A percentile compares a stretch with the other conserved stretches of the same genome.
phyloP scores from a whole-genome alignment of 139 green algal species.

The Ettlia oleoabundans region DNA sequence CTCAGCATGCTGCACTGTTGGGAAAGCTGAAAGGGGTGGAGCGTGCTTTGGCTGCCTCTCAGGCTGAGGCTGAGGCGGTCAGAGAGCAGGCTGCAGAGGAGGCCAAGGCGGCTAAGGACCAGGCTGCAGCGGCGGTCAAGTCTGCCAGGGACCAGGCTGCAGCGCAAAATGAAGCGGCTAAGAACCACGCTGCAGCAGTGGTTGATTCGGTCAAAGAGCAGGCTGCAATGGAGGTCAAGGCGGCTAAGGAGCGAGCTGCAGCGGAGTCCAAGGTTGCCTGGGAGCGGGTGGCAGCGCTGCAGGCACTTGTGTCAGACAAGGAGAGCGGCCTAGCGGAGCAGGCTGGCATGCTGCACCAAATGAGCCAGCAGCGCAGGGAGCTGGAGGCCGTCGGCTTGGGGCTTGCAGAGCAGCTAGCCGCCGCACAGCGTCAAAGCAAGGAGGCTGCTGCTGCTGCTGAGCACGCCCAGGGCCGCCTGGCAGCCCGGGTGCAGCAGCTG shows the following conservation, averaged over 20 bases:
- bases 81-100: neutral
- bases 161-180: neutral
- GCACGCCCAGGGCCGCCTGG: neutral
- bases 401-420: neutral
- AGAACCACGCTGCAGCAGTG: neutral
- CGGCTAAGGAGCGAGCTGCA: neutral
- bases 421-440: neutral
- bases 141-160: neutral
- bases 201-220: neutral
- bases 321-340: neutral
- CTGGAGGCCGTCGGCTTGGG: neutral
- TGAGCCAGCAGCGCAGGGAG: neutral
- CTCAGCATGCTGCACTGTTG: neutral
- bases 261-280: too few relatives aligned
- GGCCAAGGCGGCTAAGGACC: neutral
- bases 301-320: neutral
- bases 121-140: neutral
- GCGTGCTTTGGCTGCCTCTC: neutral
- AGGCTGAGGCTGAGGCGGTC: neutral
- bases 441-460: neutral
- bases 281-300: neutral
- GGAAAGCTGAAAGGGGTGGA: slow-evolving; percentile 1
- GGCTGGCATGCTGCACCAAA: too few relatives aligned
- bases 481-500: neutral
- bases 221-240: neutral